phyloP scores from a whole-genome alignment of 345 rosid genomes.

The Corchorus olitorius region DNA sequence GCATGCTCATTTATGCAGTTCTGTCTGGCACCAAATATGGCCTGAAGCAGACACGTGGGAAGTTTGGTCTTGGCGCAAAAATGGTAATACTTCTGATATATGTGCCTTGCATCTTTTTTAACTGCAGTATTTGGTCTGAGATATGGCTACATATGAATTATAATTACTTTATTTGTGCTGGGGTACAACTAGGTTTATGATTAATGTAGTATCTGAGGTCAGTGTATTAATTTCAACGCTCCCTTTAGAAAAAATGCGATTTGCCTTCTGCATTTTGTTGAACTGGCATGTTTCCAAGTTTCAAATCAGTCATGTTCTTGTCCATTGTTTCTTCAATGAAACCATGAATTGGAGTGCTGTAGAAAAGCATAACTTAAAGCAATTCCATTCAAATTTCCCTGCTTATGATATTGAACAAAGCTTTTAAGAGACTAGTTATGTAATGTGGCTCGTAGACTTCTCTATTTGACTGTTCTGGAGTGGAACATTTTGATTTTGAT shows the following conservation, averaged over 20 bases:
- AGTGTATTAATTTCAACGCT: slow-evolving; percentile 1
- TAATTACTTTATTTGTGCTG: background rate
- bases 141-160: background rate
- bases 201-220: background rate
- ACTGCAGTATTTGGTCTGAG: background rate
- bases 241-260: background rate
- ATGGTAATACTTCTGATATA: slow-evolving; percentile 57
- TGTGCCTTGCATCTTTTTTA: slow-evolving; percentile 14
- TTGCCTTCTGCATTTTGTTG: background rate
- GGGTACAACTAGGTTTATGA: background rate
- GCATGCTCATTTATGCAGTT: slow-evolving; percentile 50
- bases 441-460: slow-evolving; percentile 19
- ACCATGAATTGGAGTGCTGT: too few relatives aligned
- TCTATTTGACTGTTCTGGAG: slow-evolving; percentile 1
- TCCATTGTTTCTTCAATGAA: background rate
- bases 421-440: slow-evolving; percentile 1
- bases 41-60: slow-evolving; percentile 96
- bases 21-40: slow-evolving; percentile 97
- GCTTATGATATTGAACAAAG: slow-evolving; percentile 8
- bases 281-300: background rate
- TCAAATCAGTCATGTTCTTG: background rate
- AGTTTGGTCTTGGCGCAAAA: slow-evolving; percentile 99
- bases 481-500: slow-evolving; percentile 11
- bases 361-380: background rate
- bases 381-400: slow-evolving; percentile 3